Conservation (phyloP, 345 rosid species). For the Erodium maritimum region DNA sequence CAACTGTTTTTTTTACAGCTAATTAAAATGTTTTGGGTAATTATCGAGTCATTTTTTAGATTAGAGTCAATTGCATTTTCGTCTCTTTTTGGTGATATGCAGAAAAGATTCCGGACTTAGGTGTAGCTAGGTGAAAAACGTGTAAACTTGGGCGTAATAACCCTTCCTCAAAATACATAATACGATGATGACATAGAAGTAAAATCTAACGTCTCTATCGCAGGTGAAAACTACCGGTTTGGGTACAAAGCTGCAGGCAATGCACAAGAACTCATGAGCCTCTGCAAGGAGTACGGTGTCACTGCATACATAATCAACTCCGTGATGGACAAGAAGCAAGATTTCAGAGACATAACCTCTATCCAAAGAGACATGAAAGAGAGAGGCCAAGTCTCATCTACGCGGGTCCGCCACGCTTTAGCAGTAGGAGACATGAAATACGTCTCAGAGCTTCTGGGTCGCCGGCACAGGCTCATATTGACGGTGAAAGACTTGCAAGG, state of each 20-base stretch:
- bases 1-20: too few relatives aligned
- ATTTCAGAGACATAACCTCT: slow-evolving; percentile 17
- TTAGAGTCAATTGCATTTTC: too few relatives aligned
- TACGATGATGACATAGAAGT: neutral
- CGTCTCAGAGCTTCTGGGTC: slow-evolving; percentile 80
- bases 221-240: slow-evolving; percentile 87
- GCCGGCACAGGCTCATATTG: slow-evolving; percentile 60
- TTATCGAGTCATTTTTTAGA: too few relatives aligned
- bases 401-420: slow-evolving; percentile 87
- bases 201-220: slow-evolving; percentile 2
- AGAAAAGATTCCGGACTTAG: too few relatives aligned
- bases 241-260: slow-evolving; percentile 92
- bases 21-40: too few relatives aligned
- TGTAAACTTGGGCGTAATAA: too few relatives aligned
- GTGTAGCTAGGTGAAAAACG: too few relatives aligned
- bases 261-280: slow-evolving; percentile 52
- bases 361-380: slow-evolving; percentile 38
- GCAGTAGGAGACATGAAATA: slow-evolving; percentile 65
- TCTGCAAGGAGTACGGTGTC: slow-evolving; percentile 61
- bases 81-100: too few relatives aligned
- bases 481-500: slow-evolving; percentile 22
- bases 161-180: too few relatives aligned
- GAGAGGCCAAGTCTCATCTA: slow-evolving; percentile 88
- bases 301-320: slow-evolving; percentile 60
- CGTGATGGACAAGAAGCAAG: slow-evolving; percentile 79